Evolutionary conservation across 2,329 filamentous ascomycete genomes (phyloP), one percentile per base, ranked within the genome.

Genomic region (Aspergillus pseudoterreus): DNA sequence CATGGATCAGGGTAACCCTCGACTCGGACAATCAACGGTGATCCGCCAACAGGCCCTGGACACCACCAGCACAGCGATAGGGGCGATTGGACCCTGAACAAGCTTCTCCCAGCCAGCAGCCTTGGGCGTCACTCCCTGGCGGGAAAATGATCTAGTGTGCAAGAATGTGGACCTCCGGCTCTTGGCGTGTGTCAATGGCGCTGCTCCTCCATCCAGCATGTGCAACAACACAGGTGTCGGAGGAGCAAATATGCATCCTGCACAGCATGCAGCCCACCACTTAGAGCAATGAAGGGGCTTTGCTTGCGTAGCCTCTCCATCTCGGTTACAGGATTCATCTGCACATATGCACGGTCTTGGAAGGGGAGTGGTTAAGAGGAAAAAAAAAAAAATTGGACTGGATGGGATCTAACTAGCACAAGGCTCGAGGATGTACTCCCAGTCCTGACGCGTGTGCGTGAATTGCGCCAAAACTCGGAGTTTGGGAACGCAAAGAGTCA

Each of bases 131-230:
- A 49, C 49, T 38, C 46, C 27, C 46, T 43, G 27, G 49, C 44
- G 45, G 48, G 52, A 50, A 50, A 55, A 51, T 47, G 50, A 56
- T 45, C 53, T 50, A 55, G 57, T 62, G 57, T 60, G 57, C 60
- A 63, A 54, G 55, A 56, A 59, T 60, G 61, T 58, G 57, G 54
- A 47, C 45, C 45, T 24, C 27, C 15, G 30, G 21, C 38, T 30
- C 62, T 65, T 65, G 62, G 63, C 62, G 17, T 36, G 60, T 62
- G 61, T 65, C 62, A 63, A 56, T 45, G 46, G 47, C 56, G 57
- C 15, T 54, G 58, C 59, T 63, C 57, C 49, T 53, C 53, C 36
- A n/a, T 42, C 22, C 39, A 42, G 35, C 35, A 38, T 38, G 35
- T 38, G 27, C 27, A 27, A 30, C 10, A 30, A 30, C 27, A 4